Conservation (phyloP, 176 grass and related monocot genomes). For the Zizania latifolia region DNA sequence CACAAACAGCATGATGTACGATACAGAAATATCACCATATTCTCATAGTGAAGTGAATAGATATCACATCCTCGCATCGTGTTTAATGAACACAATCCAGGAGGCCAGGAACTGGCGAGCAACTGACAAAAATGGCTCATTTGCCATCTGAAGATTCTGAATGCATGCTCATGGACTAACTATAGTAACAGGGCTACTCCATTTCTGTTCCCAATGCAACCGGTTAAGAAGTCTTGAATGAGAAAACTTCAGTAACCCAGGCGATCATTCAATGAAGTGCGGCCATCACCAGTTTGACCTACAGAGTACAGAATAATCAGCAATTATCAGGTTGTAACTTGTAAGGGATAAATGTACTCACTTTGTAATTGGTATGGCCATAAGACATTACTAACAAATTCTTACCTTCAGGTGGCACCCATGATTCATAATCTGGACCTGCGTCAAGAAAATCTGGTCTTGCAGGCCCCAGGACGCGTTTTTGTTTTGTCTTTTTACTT, state of each 20-base stretch:
- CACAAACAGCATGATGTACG: too few species aligned
- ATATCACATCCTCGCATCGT: too few species aligned
- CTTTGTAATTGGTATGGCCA: not conserved
- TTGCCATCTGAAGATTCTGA: not conserved
- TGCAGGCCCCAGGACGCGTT: slow-evolving; percentile 65
- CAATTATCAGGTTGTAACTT: not conserved
- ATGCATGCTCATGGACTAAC: not conserved
- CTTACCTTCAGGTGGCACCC: slow-evolving; percentile 92
- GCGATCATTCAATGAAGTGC: slow-evolving; percentile 80
- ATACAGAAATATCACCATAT: not conserved
- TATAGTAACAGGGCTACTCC: not conserved
- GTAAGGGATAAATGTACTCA: slow-evolving; percentile 1
- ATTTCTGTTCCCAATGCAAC: not conserved
- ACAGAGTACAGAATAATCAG: slow-evolving; percentile 35
- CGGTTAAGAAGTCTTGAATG: not conserved
- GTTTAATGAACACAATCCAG: too few species aligned
- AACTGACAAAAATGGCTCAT: not conserved
- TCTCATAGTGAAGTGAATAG: not conserved
- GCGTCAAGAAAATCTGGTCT: slow-evolving; percentile 74
- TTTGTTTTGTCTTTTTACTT: slow-evolving; percentile 59
- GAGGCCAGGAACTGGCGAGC: not conserved
- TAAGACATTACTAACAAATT: slow-evolving; percentile 12
- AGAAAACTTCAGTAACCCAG: slow-evolving; percentile 60
- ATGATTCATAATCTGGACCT: slow-evolving; percentile 56
- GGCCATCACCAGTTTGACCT: slow-evolving; percentile 99